Evolutionary conservation across 148 eudicot species (phyloP).

Genomic region (Fallopia convolvulus): DNA sequence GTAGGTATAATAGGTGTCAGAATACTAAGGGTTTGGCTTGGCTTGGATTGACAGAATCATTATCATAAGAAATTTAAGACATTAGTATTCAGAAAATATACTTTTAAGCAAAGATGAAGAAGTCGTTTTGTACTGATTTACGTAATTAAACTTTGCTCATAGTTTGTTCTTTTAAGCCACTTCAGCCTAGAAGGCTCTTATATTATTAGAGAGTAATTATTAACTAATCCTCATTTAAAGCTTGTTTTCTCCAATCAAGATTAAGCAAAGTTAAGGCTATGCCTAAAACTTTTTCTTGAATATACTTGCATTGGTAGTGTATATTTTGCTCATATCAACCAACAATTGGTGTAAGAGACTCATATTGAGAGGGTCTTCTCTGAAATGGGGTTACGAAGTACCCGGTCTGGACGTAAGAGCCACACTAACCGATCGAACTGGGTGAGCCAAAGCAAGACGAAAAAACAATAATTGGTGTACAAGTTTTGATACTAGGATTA

Average conservation of each 20-base stretch:
- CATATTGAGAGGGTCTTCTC: too few species aligned
- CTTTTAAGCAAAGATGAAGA: constrained; percentile 56
- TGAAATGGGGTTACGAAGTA: too few species aligned
- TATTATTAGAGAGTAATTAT: not conserved
- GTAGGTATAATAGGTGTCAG: not conserved
- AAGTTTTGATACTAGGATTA: too few species aligned
- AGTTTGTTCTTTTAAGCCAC: constrained; percentile 54
- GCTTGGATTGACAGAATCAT: not conserved
- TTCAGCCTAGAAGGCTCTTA: constrained; percentile 24
- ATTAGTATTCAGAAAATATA: constrained; percentile 10
- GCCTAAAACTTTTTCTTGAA: not conserved
- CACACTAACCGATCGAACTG: too few species aligned
- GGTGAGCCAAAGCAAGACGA: too few species aligned
- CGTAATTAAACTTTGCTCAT: constrained; percentile 2
- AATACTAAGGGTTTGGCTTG: not conserved
- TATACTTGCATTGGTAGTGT: not conserved
- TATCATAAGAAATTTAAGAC: not conserved
- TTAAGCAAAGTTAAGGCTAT: not conserved
- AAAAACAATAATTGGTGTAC: not conserved
- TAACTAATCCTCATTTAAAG: not conserved
- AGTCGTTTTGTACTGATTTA: constrained; percentile 1
- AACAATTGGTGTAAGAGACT: not conserved
- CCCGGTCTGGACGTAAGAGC: too few species aligned
- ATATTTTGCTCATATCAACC: not conserved
- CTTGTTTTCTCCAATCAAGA: not conserved